These are phyloP conservation scores for Mimosa bimucronata DNA, from an alignment of 306 rosid genomes.

Conservation along the genomic window DNA sequence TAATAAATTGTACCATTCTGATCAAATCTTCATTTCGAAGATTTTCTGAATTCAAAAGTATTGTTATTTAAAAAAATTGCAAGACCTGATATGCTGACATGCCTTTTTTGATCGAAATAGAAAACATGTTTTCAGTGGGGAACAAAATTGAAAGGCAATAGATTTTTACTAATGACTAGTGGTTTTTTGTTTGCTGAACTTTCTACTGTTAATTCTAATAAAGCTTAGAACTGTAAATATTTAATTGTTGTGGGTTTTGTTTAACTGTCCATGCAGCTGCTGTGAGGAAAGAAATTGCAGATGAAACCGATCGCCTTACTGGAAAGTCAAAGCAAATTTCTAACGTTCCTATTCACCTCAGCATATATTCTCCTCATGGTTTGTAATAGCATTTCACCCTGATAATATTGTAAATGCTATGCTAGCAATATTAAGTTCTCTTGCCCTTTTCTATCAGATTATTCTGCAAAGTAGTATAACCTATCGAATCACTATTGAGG, in stretches of 20 bases:
- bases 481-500: background rate
- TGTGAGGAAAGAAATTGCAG: constrained; percentile 78
- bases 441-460: background rate
- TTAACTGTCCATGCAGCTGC: constrained; percentile 54
- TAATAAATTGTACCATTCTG: background rate
- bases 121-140: background rate
- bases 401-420: constrained; percentile 3
- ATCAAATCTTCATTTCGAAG: constrained; percentile 4
- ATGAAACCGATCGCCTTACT: constrained; percentile 85
- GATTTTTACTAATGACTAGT: background rate
- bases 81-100: background rate
- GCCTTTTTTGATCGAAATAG: background rate
- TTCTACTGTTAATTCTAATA: background rate
- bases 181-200: background rate
- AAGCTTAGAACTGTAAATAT: constrained; percentile 14
- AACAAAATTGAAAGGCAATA: background rate
- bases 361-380: constrained; percentile 58
- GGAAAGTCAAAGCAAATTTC: constrained; percentile 80
- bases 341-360: constrained; percentile 78
- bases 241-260: background rate
- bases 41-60: background rate
- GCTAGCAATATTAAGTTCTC: background rate
- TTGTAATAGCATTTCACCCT: constrained; percentile 29
- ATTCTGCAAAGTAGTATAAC: background rate
- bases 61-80: background rate